Conservation (phyloP, 2,329 filamentous ascomycete genomes). For the Leptographium radiaticola region DNA sequence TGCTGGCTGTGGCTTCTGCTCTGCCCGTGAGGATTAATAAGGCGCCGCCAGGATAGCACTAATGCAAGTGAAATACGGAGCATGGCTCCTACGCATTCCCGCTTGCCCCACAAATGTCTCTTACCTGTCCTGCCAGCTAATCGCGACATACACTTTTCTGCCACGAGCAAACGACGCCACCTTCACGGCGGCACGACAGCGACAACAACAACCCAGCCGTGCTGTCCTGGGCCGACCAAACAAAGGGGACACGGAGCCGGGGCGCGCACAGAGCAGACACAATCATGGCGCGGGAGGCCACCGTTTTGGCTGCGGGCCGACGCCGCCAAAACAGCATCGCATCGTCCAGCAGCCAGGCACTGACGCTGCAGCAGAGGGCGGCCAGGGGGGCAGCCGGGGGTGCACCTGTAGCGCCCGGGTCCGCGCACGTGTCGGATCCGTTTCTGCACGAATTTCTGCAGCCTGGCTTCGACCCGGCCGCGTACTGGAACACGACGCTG, state of each 20-base stretch:
- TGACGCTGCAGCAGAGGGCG: constrained; percentile 23
- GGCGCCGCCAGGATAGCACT: too few species aligned
- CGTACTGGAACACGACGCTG: constrained; percentile 71
- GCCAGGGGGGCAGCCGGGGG: constrained; percentile 20
- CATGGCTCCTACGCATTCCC: too few species aligned
- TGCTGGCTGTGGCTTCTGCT: too few species aligned
- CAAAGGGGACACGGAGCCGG: too few species aligned
- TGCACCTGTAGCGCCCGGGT: constrained; percentile 31
- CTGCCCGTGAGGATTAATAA: too few species aligned
- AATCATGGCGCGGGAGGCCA: constrained; percentile 27
- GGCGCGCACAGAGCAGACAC: neutral
- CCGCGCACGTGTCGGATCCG: constrained; percentile 55
- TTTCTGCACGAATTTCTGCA: constrained; percentile 63
- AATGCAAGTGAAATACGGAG: too few species aligned
- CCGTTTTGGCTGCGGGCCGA: constrained; percentile 18
- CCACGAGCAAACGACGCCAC: neutral
- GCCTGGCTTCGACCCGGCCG: constrained; percentile 71
- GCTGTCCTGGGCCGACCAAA: too few species aligned
- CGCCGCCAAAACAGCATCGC: constrained; percentile 33
- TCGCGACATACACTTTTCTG: neutral
- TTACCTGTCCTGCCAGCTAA: neutral
- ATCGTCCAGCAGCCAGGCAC: constrained; percentile 11
- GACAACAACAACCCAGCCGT: too few species aligned
- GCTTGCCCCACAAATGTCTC: neutral
- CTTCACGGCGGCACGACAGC: too few species aligned